Conservation (phyloP, 2,329 filamentous ascomycete species). For the Acephala macrosclerotiorum region DNA sequence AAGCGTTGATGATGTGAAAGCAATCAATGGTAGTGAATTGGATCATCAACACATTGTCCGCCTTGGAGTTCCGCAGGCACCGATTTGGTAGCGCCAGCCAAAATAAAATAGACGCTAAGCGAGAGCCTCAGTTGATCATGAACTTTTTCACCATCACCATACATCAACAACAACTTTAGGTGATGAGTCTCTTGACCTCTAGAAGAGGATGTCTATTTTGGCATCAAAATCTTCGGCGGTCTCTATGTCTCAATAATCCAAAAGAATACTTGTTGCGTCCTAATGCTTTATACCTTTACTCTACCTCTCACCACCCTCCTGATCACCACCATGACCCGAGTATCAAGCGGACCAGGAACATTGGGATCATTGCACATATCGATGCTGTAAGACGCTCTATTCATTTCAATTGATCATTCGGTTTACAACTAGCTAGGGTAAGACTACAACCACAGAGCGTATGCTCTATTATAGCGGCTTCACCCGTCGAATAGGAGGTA, state of each 20-base stretch:
- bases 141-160: conserved; percentile 4
- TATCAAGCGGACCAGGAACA: conserved; percentile 78
- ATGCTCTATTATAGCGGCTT: conserved; percentile 98
- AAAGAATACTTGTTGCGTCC: conserved; percentile 10
- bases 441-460: conserved; percentile 97
- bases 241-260: conserved; percentile 2
- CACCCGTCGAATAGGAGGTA: conserved; percentile 81
- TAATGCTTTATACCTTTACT: conserved; percentile 27
- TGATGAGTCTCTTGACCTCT: conserved; percentile 39
- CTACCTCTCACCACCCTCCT: conserved; percentile 26
- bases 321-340: conserved; percentile 31
- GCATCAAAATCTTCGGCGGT: conserved; percentile 33
- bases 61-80: conserved; percentile 22
- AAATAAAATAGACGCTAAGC: conserved; percentile 32
- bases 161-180: conserved; percentile 28
- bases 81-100: conserved; percentile 24
- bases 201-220: conserved; percentile 38
- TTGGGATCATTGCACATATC: conserved; percentile 98
- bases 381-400: conserved; percentile 70
- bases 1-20: conserved; percentile 18
- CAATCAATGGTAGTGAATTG: conserved; percentile 16
- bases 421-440: conserved; percentile 63
- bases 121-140: conserved; percentile 19
- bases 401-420: background rate
- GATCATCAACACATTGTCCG: conserved; percentile 16